Conservation (phyloP, 352 stramenopile genomes). For the Phytopythium boreale region DNA sequence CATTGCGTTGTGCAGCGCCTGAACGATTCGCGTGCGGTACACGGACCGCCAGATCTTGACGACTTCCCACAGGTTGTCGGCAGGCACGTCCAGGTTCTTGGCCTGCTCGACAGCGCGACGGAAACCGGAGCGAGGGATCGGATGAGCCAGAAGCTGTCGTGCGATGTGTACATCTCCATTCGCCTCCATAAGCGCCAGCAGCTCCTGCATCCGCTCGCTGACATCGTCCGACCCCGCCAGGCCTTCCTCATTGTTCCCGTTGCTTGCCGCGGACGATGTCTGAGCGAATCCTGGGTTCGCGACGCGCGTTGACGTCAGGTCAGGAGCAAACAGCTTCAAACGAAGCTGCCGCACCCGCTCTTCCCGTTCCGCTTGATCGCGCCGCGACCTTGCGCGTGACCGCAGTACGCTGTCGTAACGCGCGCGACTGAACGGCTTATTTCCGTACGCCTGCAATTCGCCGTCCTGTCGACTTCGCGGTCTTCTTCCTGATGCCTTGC, state of each 20-base stretch:
- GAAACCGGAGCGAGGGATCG: constrained; percentile 26
- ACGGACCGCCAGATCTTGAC: constrained; percentile 61
- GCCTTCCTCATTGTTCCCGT: constrained; percentile 9
- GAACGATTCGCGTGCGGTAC: constrained; percentile 45
- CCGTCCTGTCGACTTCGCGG: neutral
- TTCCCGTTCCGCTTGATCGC: constrained; percentile 32
- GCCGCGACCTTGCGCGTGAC: constrained; percentile 10
- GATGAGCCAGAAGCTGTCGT: constrained; percentile 29
- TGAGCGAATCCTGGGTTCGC: neutral
- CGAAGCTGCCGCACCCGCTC: constrained; percentile 27
- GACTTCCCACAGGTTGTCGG: constrained; percentile 33
- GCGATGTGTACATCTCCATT: constrained; percentile 44
- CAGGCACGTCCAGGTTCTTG: constrained; percentile 28
- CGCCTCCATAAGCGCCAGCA: constrained; percentile 51
- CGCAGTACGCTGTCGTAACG: neutral
- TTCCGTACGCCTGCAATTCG: neutral
- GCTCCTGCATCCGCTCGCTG: constrained; percentile 16
- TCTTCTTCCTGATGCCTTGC: constrained; percentile 8
- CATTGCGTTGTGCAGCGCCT: constrained; percentile 19
- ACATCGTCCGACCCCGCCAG: neutral
- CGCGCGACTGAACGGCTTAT: neutral
- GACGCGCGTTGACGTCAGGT: constrained; percentile 2
- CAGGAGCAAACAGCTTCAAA: constrained; percentile 41
- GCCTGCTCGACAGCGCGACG: constrained; percentile 41
- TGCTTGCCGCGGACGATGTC: neutral